Evolutionary conservation across 2,329 filamentous ascomycete genomes (phyloP).

Genomic region (Phyllosticta ampelicida): DNA sequence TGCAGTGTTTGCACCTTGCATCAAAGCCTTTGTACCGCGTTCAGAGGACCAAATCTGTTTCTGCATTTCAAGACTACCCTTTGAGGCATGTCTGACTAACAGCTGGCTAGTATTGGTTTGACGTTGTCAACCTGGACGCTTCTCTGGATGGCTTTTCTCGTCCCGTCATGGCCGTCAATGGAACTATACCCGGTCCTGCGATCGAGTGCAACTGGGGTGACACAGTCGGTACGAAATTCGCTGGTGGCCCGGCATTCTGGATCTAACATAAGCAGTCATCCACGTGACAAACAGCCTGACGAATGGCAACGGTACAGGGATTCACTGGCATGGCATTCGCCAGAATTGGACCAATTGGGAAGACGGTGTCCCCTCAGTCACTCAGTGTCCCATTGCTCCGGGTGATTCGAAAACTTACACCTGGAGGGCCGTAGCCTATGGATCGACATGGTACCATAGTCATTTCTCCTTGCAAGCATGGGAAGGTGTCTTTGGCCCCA

Average conservation of each 20-base stretch:
- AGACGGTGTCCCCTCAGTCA: conserved; percentile 57
- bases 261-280: conserved; percentile 29
- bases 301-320: conserved; percentile 46
- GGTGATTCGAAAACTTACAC: conserved; percentile 26
- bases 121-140: conserved; percentile 37
- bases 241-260: neutral
- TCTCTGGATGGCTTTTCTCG: conserved; percentile 61
- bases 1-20: neutral
- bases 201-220: conserved; percentile 56
- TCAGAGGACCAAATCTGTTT: neutral
- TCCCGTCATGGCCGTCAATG: conserved; percentile 67
- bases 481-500: conserved; percentile 19
- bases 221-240: conserved; percentile 17
- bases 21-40: conserved; percentile 43
- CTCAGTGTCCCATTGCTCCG: conserved; percentile 53
- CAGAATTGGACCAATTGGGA: conserved; percentile 58
- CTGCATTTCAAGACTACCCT: neutral
- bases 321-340: conserved; percentile 63
- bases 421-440: conserved; percentile 45
- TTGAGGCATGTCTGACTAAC: conserved; percentile 29
- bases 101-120: conserved; percentile 38
- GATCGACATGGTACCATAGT: conserved; percentile 48
- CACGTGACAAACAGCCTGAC: conserved; percentile 50
- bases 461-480: conserved; percentile 45
- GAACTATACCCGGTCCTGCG: conserved; percentile 59